phyloP scores from a whole-genome alignment of 2,329 filamentous ascomycete species.

The Monilinia fructigena region DNA sequence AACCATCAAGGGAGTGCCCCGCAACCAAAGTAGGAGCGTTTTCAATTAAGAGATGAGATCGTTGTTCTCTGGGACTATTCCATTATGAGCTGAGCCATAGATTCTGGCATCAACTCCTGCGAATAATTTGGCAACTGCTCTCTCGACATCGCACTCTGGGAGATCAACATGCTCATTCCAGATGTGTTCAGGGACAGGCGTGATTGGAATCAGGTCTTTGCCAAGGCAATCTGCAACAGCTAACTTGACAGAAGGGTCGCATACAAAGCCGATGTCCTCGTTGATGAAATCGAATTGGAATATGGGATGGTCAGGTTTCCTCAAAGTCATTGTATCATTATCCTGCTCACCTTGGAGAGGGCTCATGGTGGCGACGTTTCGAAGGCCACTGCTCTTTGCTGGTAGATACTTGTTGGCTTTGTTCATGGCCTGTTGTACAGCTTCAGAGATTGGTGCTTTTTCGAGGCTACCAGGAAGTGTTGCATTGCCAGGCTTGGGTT shows the following conservation, averaged over 20 bases:
- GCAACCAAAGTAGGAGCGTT: conserved; percentile 23
- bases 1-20: conserved; percentile 20
- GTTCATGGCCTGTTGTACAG: conserved; percentile 15
- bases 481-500: conserved; percentile 25
- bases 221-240: neutral
- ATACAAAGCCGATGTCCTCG: neutral
- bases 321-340: neutral
- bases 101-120: conserved; percentile 1
- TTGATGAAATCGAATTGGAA: neutral
- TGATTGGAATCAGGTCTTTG: conserved; percentile 8
- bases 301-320: neutral
- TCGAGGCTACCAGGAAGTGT: conserved; percentile 20
- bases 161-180: conserved; percentile 3
- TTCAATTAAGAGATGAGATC: neutral
- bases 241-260: neutral
- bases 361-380: conserved; percentile 25
- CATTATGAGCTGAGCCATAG: conserved; percentile 2
- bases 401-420: conserved; percentile 24
- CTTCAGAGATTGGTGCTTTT: conserved; percentile 10
- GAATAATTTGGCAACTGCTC: conserved; percentile 1
- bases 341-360: conserved; percentile 22
- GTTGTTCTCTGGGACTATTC: neutral
- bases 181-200: conserved; percentile 14
- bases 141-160: neutral
- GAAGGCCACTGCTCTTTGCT: conserved; percentile 23